A percentile compares a stretch with the other conserved stretches of the same genome.
Conservation (phyloP, 2,329 filamentous ascomycete species). For the Tolypocladium album region DNA sequence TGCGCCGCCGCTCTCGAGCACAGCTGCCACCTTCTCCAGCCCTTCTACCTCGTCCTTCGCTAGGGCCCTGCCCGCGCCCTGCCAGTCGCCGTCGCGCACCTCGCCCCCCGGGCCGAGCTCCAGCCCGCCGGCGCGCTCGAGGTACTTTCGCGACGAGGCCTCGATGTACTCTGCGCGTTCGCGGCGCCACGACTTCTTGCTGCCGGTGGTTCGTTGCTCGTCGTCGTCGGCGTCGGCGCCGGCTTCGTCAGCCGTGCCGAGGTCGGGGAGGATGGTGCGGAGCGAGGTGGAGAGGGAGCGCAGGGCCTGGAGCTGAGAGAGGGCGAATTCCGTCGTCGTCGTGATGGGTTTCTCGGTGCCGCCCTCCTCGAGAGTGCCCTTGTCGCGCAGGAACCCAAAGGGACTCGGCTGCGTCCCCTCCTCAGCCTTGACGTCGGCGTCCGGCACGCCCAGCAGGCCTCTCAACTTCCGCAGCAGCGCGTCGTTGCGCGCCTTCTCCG, state of each 20-base stretch:
- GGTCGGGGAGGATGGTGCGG: constrained; percentile 53
- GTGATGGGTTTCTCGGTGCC: constrained; percentile 46
- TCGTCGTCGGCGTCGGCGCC: constrained; percentile 17
- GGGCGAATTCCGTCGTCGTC: constrained; percentile 66
- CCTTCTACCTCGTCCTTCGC: constrained; percentile 44
- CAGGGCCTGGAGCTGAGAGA: constrained; percentile 74
- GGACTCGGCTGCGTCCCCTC: constrained; percentile 8
- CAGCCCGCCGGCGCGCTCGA: constrained; percentile 60
- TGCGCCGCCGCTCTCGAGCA: constrained; percentile 22
- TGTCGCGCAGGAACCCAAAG: constrained; percentile 48
- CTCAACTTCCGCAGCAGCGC: constrained; percentile 56
- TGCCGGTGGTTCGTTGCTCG: constrained; percentile 6
- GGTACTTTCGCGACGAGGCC: constrained; percentile 61
- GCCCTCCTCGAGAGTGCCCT: constrained; percentile 37
- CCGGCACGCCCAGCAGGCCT: constrained; percentile 23
- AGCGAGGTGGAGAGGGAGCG: constrained; percentile 53
- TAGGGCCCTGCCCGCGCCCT: constrained; percentile 39
- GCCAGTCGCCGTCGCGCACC: constrained; percentile 55
- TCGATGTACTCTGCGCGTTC: constrained; percentile 79
- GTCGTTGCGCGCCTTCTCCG: constrained; percentile 63
- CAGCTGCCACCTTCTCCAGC: constrained; percentile 37
- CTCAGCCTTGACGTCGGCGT: constrained; percentile 6
- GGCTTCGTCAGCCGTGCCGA: constrained; percentile 26
- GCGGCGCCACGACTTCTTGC: constrained; percentile 47
- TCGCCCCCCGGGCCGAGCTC: constrained; percentile 52